Conservation (phyloP, 176 grass and related monocot species). For the Bromus sterilis region DNA sequence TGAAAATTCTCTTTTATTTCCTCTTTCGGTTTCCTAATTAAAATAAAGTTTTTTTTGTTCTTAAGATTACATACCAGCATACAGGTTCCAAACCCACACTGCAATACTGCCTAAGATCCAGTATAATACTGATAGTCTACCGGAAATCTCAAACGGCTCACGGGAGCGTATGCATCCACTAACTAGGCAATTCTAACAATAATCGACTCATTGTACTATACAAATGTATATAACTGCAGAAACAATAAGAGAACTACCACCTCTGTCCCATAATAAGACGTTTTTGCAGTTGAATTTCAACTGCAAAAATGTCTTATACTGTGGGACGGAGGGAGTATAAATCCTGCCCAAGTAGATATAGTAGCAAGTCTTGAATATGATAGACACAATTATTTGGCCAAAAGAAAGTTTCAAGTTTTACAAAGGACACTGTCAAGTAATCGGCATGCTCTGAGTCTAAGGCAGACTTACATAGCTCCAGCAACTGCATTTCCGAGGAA, state of each 20-base stretch:
- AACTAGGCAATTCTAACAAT: constrained; percentile 12
- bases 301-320: too few species aligned
- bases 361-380: neutral
- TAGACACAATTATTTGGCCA: neutral
- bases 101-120: neutral
- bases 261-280: too few species aligned
- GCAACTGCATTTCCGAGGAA: constrained; percentile 98
- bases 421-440: neutral
- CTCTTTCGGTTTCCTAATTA: neutral
- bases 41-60: neutral
- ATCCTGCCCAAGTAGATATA: neutral
- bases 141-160: too few species aligned
- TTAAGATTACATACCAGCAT: neutral
- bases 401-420: neutral
- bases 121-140: too few species aligned
- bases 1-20: neutral
- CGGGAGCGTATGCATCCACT: too few species aligned
- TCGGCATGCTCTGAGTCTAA: constrained; percentile 3
- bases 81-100: neutral
- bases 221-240: neutral
- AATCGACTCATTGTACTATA: neutral
- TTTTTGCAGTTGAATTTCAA: too few species aligned
- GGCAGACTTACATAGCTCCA: constrained; percentile 76
- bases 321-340: too few species aligned
- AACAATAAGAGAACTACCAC: neutral